Conservation (phyloP, 768 basidiomycete genomes). For the Cantharellus anzutake region DNA sequence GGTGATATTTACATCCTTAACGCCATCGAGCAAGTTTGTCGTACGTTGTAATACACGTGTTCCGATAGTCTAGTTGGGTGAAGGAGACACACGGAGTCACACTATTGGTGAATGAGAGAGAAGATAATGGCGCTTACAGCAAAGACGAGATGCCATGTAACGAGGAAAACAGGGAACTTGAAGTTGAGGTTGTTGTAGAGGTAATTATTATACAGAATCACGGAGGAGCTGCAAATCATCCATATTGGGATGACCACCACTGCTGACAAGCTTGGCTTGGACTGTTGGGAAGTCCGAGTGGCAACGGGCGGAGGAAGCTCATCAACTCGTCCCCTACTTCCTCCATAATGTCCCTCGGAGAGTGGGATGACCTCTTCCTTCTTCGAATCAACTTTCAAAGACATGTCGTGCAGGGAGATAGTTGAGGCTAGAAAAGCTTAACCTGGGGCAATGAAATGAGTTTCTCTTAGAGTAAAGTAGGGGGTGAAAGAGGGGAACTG, state of each 20-base stretch:
- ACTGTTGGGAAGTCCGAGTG: slow-evolving; percentile 3
- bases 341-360: too few relatives aligned
- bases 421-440: too few relatives aligned
- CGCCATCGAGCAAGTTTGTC: slow-evolving; percentile 59
- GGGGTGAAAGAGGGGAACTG: too few relatives aligned
- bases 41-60: slow-evolving; percentile 71
- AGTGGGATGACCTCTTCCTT: too few relatives aligned
- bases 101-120: slow-evolving; percentile 1
- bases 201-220: slow-evolving; percentile 94
- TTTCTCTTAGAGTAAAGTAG: too few relatives aligned
- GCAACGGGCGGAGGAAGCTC: background rate
- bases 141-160: slow-evolving; percentile 67
- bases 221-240: slow-evolving; percentile 74
- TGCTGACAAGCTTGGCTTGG: slow-evolving; percentile 20
- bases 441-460: too few relatives aligned
- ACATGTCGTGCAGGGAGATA: too few relatives aligned
- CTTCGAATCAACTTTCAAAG: too few relatives aligned
- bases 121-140: slow-evolving; percentile 25
- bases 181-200: slow-evolving; percentile 69
- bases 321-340: background rate
- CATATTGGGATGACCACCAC: slow-evolving; percentile 72
- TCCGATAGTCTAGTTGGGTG: slow-evolving; percentile 43
- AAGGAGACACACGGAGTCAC: slow-evolving; percentile 8
- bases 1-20: slow-evolving; percentile 61
- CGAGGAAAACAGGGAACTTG: slow-evolving; percentile 81